Conservation (phyloP, 495 filamentous ascomycete species). For the Apodospora peruviana region DNA sequence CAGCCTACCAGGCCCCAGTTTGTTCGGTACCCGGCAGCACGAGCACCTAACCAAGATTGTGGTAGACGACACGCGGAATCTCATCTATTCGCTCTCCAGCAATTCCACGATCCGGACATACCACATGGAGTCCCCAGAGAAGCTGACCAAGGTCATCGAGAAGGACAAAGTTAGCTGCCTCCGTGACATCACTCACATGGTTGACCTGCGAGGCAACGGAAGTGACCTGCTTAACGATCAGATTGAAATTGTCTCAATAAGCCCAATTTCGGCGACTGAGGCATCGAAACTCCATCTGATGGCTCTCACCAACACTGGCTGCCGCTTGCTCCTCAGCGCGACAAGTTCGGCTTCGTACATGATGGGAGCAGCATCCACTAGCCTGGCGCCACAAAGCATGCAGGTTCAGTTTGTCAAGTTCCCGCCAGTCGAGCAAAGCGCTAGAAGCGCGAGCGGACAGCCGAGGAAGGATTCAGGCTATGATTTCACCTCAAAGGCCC, state of each 20-base stretch:
- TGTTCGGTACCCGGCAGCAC: slow-evolving; percentile 23
- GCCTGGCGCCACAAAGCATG: slow-evolving; percentile 83
- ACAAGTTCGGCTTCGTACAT: slow-evolving; percentile 72
- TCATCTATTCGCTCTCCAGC: slow-evolving; percentile 87
- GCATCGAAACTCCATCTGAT: slow-evolving; percentile 81
- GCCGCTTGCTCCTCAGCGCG: slow-evolving; percentile 85
- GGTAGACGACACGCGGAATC: slow-evolving; percentile 78
- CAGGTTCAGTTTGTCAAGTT: slow-evolving; percentile 93
- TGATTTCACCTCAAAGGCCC: slow-evolving; percentile 39
- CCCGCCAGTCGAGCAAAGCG: slow-evolving; percentile 53
- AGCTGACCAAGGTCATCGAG: slow-evolving; percentile 49
- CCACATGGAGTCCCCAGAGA: slow-evolving; percentile 57
- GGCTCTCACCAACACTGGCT: slow-evolving; percentile 84
- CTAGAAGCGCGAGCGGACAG: slow-evolving; percentile 2
- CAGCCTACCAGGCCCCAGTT: slow-evolving; percentile 29
- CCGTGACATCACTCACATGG: slow-evolving; percentile 71
- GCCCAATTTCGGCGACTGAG: slow-evolving; percentile 73
- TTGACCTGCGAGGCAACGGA: slow-evolving; percentile 47
- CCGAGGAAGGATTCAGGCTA: slow-evolving; percentile 21
- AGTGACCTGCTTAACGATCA: slow-evolving; percentile 61
- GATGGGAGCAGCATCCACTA: slow-evolving; percentile 45
- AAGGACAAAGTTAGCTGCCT: slow-evolving; percentile 49
- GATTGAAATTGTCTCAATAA: slow-evolving; percentile 74
- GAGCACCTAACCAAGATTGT: slow-evolving; percentile 71
- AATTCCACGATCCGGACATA: slow-evolving; percentile 80